A percentile compares a stretch with the other conserved stretches of the same genome.
phyloP scores from a whole-genome alignment of 495 filamentous ascomycete genomes.

The Amniculicola lignicola region DNA sequence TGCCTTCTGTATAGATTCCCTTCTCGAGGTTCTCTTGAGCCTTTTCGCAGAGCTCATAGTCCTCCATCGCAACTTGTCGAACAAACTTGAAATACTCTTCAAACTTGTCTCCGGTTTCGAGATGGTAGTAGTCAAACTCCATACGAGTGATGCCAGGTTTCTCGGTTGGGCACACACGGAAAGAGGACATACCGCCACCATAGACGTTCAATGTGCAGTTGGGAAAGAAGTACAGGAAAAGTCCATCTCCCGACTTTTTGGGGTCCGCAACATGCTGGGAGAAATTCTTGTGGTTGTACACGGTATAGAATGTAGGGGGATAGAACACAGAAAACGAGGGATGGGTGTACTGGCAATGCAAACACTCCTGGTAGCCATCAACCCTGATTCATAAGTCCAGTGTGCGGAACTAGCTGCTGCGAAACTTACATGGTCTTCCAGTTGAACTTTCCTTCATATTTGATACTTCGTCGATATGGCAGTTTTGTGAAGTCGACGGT shows the following conservation, averaged over 20 bases:
- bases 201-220: constrained; percentile 62
- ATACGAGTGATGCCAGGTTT: constrained; percentile 55
- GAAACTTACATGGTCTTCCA: constrained; percentile 59
- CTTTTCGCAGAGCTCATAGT: constrained; percentile 59
- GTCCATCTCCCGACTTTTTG: constrained; percentile 52
- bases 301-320: constrained; percentile 57
- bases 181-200: constrained; percentile 59
- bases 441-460: constrained; percentile 59
- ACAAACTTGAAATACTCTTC: constrained; percentile 60
- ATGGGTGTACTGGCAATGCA: constrained; percentile 63
- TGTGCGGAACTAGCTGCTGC: background rate
- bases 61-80: constrained; percentile 58
- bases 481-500: constrained; percentile 57
- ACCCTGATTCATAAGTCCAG: constrained; percentile 36
- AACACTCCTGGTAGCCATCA: constrained; percentile 61
- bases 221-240: constrained; percentile 62
- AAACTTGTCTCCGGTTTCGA: constrained; percentile 53
- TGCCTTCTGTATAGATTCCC: constrained; percentile 57
- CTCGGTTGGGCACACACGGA: constrained; percentile 55
- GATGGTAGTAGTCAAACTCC: constrained; percentile 64
- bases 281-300: constrained; percentile 57
- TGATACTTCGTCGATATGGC: constrained; percentile 55
- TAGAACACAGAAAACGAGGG: constrained; percentile 59
- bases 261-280: constrained; percentile 59
- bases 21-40: constrained; percentile 55